Evolutionary conservation across 768 basidiomycete species (phyloP).

Genomic region (Piloderma croceum): DNA sequence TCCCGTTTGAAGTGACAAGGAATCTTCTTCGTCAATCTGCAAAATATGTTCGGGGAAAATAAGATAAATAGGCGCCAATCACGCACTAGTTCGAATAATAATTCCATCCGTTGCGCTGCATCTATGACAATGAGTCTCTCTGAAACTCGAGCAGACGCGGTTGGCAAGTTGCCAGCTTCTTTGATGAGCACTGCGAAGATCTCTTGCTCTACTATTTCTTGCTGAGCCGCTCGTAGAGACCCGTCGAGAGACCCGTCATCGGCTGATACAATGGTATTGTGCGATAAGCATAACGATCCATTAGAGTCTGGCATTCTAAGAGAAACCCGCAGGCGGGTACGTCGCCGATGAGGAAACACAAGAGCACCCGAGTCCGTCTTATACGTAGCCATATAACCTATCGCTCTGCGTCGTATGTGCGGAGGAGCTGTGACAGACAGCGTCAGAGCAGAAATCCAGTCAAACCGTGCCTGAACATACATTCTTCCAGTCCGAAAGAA

Average conservation of each 20-base stretch:
- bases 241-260: slow-evolving; percentile 41
- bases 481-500: slow-evolving; percentile 77
- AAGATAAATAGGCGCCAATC: background rate
- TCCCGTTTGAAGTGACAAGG: slow-evolving; percentile 9
- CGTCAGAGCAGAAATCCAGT: slow-evolving; percentile 1
- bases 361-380: slow-evolving; percentile 39
- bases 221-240: slow-evolving; percentile 54
- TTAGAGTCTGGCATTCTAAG: slow-evolving; percentile 32
- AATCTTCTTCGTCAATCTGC: slow-evolving; percentile 31
- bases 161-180: slow-evolving; percentile 73
- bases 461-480: slow-evolving; percentile 38
- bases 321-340: slow-evolving; percentile 57
- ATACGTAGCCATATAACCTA: slow-evolving; percentile 59
- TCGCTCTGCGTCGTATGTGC: slow-evolving; percentile 58
- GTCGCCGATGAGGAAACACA: slow-evolving; percentile 60
- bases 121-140: slow-evolving; percentile 75
- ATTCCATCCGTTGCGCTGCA: slow-evolving; percentile 62
- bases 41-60: slow-evolving; percentile 2
- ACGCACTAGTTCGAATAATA: slow-evolving; percentile 70
- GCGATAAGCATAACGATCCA: slow-evolving; percentile 29
- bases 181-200: slow-evolving; percentile 68
- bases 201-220: slow-evolving; percentile 74
- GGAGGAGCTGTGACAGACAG: slow-evolving; percentile 46
- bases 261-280: slow-evolving; percentile 30
- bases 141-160: slow-evolving; percentile 71